A percentile compares a stretch with the other conserved stretches of the same genome.
These are phyloP conservation scores for Oemleria cerasiformis DNA, from an alignment of 306 rosid genomes.

Conservation along the genomic window DNA sequence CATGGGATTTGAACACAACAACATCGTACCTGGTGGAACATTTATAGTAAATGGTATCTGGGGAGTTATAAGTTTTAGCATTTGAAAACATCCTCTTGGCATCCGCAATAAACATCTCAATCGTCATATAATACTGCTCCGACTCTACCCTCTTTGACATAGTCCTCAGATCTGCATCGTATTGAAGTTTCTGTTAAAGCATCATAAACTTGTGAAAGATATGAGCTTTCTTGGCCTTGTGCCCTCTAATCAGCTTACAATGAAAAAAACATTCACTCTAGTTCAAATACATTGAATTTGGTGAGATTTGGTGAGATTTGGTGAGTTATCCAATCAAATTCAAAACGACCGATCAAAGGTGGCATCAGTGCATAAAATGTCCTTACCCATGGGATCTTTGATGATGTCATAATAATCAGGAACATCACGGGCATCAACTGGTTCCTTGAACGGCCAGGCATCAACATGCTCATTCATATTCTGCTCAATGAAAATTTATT, in stretches of 20 bases:
- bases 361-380: neutral
- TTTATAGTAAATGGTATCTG: slow-evolving; percentile 88
- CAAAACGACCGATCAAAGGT: too few species aligned
- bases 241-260: too few species aligned
- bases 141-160: slow-evolving; percentile 94
- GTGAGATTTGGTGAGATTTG: too few species aligned
- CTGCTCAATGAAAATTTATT: slow-evolving; percentile 36
- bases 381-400: slow-evolving; percentile 93
- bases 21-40: slow-evolving; percentile 66
- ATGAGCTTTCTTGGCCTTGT: neutral
- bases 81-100: slow-evolving; percentile 83
- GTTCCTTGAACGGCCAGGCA: slow-evolving; percentile 98
- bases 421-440: slow-evolving; percentile 87
- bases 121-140: slow-evolving; percentile 84
- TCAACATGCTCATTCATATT: slow-evolving; percentile 79
- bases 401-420: slow-evolving; percentile 95
- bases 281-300: too few species aligned
- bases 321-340: too few species aligned
- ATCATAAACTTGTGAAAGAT: neutral
- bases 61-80: slow-evolving; percentile 90
- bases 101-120: slow-evolving; percentile 95
- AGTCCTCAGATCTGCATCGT: slow-evolving; percentile 77
- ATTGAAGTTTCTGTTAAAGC: neutral
- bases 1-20: neutral
- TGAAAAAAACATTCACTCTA: too few species aligned